Percentiles rank a stretch among this genome's conserved stretches.
phyloP scores from a whole-genome alignment of 176 grass and related monocot species.

The Oryza rufipogon region DNA sequence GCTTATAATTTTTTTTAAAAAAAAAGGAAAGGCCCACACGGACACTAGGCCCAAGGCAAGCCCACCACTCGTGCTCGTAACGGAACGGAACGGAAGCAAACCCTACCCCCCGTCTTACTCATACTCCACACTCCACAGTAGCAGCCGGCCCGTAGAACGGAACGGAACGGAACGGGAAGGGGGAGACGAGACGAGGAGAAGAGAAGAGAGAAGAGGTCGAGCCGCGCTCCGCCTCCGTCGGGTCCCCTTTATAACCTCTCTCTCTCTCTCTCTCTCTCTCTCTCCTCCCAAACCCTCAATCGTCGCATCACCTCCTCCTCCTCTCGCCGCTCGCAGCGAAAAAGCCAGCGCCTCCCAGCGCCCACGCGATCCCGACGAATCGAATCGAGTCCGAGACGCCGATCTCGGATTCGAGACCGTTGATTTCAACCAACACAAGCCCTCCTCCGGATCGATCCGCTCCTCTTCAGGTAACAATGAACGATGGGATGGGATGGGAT shows the following conservation, averaged over 20 bases:
- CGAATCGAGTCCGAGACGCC: slow-evolving; percentile 45
- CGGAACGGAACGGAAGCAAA: too few species aligned
- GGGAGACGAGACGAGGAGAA: too few species aligned
- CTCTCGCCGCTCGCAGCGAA: not conserved
- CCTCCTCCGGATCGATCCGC: not conserved
- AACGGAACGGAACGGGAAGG: too few species aligned
- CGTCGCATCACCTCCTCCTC: not conserved
- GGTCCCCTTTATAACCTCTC: slow-evolving; percentile 41
- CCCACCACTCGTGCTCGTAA: not conserved
- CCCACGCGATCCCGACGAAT: not conserved
- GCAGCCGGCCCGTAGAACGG: too few species aligned
- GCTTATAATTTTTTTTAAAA: too few species aligned
- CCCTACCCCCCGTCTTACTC: too few species aligned
- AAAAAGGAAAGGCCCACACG: too few species aligned
- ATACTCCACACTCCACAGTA: too few species aligned
- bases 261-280: not conserved
- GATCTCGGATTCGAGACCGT: slow-evolving; percentile 47
- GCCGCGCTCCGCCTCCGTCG: slow-evolving; percentile 52
- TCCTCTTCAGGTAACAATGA: slow-evolving; percentile 24
- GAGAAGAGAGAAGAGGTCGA: slow-evolving; percentile 30
- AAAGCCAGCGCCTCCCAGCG: too few species aligned
- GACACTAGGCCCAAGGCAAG: too few species aligned
- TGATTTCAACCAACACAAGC: not conserved
- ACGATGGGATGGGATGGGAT: slow-evolving; percentile 17
- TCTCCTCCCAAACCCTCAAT: not conserved